Conservation (phyloP, 441 rosid species). For the Francoa sonchifolia region DNA sequence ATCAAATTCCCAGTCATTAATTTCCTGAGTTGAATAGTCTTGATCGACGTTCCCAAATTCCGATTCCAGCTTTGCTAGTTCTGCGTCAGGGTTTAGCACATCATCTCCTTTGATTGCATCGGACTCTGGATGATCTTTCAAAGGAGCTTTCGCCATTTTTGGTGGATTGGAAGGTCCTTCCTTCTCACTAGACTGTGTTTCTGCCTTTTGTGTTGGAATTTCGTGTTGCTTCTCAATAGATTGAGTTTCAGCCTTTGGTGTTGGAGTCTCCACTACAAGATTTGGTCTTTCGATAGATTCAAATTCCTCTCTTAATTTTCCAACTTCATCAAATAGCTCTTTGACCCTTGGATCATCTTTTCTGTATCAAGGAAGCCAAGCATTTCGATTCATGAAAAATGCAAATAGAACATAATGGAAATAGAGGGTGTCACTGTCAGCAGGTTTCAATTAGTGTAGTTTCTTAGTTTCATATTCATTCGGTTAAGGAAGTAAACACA, state of each 20-base stretch:
- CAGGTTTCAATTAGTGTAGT: too few relatives aligned
- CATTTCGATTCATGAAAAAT: neutral
- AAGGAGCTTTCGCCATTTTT: too few relatives aligned
- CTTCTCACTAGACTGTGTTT: too few relatives aligned
- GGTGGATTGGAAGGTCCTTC: too few relatives aligned
- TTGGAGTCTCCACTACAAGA: conserved; percentile 60
- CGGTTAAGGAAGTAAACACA: too few relatives aligned
- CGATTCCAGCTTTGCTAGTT: conserved; percentile 80
- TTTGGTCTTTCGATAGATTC: conserved; percentile 80
- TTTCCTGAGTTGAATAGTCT: conserved; percentile 68
- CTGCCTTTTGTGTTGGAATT: too few relatives aligned
- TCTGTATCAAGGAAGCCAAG: conserved; percentile 32
- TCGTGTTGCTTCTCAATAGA: conserved; percentile 17
- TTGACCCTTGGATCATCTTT: conserved; percentile 50
- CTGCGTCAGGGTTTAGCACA: conserved; percentile 65
- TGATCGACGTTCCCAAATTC: conserved; percentile 76
- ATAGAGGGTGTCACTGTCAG: too few relatives aligned
- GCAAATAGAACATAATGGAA: neutral
- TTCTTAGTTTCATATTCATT: too few relatives aligned
- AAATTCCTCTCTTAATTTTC: conserved; percentile 57
- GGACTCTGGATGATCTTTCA: conserved; percentile 22
- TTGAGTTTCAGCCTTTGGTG: conserved; percentile 22
- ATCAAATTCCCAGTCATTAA: conserved; percentile 94
- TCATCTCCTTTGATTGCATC: conserved; percentile 20
- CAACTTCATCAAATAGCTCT: conserved; percentile 68